Evolutionary conservation across 2,329 filamentous ascomycete species (phyloP).

Genomic region (Parasarocladium wereldwijsianum): DNA sequence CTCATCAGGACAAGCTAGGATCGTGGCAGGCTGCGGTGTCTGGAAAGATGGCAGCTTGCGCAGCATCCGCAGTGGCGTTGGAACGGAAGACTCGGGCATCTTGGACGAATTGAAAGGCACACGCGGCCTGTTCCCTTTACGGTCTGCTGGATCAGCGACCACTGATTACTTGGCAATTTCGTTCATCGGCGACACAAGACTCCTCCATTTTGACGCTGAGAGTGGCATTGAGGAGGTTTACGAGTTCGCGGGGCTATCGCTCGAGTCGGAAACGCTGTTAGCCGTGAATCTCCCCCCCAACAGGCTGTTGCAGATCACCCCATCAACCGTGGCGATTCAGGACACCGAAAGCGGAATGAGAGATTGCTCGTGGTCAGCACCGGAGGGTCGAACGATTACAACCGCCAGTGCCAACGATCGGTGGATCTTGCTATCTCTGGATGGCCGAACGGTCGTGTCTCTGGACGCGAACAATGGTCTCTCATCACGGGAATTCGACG

Average conservation of each 20-base stretch:
- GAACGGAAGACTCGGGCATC: conserved; percentile 73
- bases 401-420: conserved; percentile 61
- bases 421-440: conserved; percentile 58
- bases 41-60: conserved; percentile 78
- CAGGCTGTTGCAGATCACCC: conserved; percentile 63
- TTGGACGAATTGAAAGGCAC: conserved; percentile 66
- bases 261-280: conserved; percentile 60
- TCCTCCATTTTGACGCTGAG: conserved; percentile 60
- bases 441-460: conserved; percentile 58
- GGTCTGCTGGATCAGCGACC: conserved; percentile 29
- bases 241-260: conserved; percentile 52
- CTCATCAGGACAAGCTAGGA: conserved; percentile 83
- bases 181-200: conserved; percentile 68
- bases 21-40: conserved; percentile 85
- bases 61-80: conserved; percentile 86
- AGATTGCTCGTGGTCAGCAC: conserved; percentile 43
- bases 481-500: conserved; percentile 35
- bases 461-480: conserved; percentile 49
- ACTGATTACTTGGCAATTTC: conserved; percentile 66
- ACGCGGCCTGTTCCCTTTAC: conserved; percentile 57
- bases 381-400: conserved; percentile 47
- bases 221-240: conserved; percentile 80
- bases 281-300: conserved; percentile 49
- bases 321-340: conserved; percentile 43
- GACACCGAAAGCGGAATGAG: conserved; percentile 41